A percentile compares a stretch with the other conserved stretches of the same genome.
phyloP scores from a whole-genome alignment of 2,329 filamentous ascomycete species.

The Rhynchosporium secalis region DNA sequence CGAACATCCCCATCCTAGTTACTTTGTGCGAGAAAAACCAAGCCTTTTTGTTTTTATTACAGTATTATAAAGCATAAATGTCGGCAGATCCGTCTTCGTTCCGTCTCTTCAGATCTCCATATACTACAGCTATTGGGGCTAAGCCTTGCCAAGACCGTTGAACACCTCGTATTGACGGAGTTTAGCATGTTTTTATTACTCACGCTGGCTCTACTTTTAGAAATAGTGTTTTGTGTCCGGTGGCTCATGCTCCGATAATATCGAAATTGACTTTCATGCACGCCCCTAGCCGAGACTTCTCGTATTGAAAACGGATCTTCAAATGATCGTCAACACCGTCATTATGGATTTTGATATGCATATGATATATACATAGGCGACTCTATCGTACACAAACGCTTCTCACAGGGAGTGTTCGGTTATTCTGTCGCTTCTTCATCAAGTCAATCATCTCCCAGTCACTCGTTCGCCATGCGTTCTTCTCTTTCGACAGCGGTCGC shows the following conservation, averaged over 20 bases:
- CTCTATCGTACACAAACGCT: background rate
- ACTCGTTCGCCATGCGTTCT: conserved; percentile 18
- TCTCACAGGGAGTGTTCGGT: background rate
- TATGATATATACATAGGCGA: background rate
- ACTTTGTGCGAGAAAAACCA: background rate
- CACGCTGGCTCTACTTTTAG: conserved; percentile 1
- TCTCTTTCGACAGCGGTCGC: conserved; percentile 7
- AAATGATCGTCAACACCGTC: background rate
- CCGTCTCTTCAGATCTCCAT: background rate
- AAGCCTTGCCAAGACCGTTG: background rate
- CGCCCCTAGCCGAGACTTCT: background rate
- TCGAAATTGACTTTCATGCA: background rate
- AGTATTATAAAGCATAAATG: background rate
- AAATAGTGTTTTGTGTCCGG: background rate
- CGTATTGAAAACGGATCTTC: background rate
- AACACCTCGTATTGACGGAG: background rate
- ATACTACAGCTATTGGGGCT: no score
- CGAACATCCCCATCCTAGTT: background rate
- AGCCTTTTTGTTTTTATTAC: background rate
- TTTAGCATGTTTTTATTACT: background rate
- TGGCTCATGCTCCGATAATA: background rate
- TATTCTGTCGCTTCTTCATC: background rate
- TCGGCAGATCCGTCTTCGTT: background rate
- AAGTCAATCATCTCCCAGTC: background rate
- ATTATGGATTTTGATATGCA: background rate